A percentile compares a stretch with the other conserved stretches of the same genome.
Conservation (phyloP, 75 land plant species). For the Pinus taeda region DNA sequence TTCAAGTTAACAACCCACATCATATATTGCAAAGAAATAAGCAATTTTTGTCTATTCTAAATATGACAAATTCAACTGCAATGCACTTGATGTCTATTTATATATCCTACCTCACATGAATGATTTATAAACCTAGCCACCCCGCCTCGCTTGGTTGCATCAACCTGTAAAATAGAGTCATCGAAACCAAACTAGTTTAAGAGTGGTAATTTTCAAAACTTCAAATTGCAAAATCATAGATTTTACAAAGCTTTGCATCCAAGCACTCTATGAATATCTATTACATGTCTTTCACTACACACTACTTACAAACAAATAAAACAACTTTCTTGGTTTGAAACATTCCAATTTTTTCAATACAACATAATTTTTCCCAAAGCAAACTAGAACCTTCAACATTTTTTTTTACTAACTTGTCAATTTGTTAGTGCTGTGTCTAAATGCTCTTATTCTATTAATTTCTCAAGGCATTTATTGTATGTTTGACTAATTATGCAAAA, state of each 20-base stretch:
- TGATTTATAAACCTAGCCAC: constrained; percentile 97
- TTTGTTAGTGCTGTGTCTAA: neutral
- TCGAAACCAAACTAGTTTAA: too few species aligned
- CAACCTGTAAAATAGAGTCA: constrained; percentile 51
- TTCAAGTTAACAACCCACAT: neutral
- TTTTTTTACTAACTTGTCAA: neutral
- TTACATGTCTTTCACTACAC: neutral
- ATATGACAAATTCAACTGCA: neutral
- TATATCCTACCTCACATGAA: constrained; percentile 83
- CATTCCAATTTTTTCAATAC: neutral
- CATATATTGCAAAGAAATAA: neutral
- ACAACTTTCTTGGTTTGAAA: too few species aligned
- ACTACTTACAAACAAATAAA: neutral
- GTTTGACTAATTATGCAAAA: neutral
- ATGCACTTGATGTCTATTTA: neutral
- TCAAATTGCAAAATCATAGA: constrained; percentile 1
- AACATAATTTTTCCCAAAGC: neutral
- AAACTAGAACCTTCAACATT: neutral
- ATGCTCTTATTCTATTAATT: neutral
- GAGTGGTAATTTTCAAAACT: neutral
- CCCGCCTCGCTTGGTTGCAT: constrained; percentile 96
- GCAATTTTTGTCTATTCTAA: neutral
- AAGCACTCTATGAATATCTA: neutral
- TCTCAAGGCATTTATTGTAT: neutral
- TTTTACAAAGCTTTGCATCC: neutral